Percentiles rank a stretch among this genome's conserved stretches.
These are phyloP conservation scores for Colletotrichum sp. DNA, from an alignment of 2,329 filamentous ascomycete genomes.

Conservation along the genomic window DNA sequence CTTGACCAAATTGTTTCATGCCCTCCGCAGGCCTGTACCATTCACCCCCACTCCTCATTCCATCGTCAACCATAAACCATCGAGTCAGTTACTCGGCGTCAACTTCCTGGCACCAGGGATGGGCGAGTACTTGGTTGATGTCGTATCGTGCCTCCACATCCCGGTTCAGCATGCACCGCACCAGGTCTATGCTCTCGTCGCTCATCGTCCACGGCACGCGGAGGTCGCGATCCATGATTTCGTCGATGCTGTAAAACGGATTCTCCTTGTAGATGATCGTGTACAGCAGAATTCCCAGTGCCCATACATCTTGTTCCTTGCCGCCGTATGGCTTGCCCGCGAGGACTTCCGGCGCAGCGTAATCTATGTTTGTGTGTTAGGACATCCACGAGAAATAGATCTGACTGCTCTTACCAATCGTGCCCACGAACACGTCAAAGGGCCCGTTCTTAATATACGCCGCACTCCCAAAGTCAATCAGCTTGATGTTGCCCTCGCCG, in stretches of 20 bases:
- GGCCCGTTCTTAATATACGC: conserved; percentile 98
- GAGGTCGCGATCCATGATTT: conserved; percentile 97
- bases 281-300: conserved; percentile 93
- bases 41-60: neutral
- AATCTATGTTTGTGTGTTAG: conserved; percentile 64
- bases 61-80: neutral
- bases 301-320: conserved; percentile 98
- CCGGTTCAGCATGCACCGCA: conserved; percentile 90
- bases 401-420: conserved; percentile 77
- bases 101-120: conserved; percentile 72
- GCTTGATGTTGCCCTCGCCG: conserved; percentile 91
- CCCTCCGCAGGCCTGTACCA: neutral
- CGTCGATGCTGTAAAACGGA: conserved; percentile 97
- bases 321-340: conserved; percentile 91
- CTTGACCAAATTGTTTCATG: conserved; percentile 19
- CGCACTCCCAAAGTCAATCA: conserved; percentile 98
- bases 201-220: conserved; percentile 88
- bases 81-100: conserved; percentile 12
- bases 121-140: conserved; percentile 87
- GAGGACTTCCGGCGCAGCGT: conserved; percentile 96
- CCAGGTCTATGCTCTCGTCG: conserved; percentile 90
- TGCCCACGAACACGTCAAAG: conserved; percentile 98
- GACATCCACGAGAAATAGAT: neutral
- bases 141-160: conserved; percentile 82
- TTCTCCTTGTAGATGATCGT: conserved; percentile 99